These are phyloP conservation scores for Multifurca ochricompacta DNA, from an alignment of 768 basidiomycete species.

Conservation along the genomic window DNA sequence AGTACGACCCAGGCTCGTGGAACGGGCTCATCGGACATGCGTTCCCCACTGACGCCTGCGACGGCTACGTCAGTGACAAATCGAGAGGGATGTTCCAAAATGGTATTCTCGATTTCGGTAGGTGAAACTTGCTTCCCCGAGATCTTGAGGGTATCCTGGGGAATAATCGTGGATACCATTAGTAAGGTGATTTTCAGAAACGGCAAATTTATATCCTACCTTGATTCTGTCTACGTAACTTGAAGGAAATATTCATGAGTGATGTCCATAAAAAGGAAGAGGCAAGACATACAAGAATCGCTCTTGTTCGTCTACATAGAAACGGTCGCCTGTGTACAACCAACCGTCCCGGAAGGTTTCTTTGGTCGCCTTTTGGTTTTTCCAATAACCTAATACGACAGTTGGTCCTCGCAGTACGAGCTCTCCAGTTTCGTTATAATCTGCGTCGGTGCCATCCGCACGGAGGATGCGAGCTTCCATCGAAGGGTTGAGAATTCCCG, in stretches of 20 bases:
- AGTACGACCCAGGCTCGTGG: slow-evolving; percentile 77
- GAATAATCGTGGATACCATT: background rate
- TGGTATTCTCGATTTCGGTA: slow-evolving; percentile 61
- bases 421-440: slow-evolving; percentile 55
- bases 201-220: slow-evolving; percentile 31
- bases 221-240: slow-evolving; percentile 76
- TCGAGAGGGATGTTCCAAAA: slow-evolving; percentile 50
- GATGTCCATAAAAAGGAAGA: background rate
- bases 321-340: slow-evolving; percentile 68
- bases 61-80: slow-evolving; percentile 56
- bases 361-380: slow-evolving; percentile 55
- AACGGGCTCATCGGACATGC: slow-evolving; percentile 62
- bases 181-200: background rate
- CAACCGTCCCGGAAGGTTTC: slow-evolving; percentile 65
- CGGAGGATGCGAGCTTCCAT: slow-evolving; percentile 55
- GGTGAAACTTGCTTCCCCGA: slow-evolving; percentile 78
- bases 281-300: slow-evolving; percentile 51
- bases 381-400: slow-evolving; percentile 63
- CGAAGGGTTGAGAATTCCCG: slow-evolving; percentile 56
- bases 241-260: background rate
- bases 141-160: slow-evolving; percentile 70
- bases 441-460: slow-evolving; percentile 50
- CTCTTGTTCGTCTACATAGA: slow-evolving; percentile 50
- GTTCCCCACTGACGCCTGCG: slow-evolving; percentile 65
- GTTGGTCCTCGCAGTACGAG: slow-evolving; percentile 50